Conservation (phyloP, 1,139 yeast genomes). For the Candida sp. region DNA sequence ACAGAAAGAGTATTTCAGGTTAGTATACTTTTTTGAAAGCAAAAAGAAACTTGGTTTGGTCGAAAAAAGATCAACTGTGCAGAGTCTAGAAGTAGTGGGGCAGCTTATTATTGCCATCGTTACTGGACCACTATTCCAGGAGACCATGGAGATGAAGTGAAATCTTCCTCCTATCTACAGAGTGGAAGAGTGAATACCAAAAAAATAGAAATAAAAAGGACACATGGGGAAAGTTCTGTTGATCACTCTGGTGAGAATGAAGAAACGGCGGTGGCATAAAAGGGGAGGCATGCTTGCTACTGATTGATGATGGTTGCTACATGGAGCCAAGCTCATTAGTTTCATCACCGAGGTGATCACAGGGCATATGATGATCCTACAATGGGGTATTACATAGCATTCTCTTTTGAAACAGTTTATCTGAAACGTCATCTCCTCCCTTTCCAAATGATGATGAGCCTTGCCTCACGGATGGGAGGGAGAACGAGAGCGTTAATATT, state of each 20-base stretch:
- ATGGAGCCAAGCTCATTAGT: background rate
- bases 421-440: background rate
- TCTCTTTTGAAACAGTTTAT: background rate
- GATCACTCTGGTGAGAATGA: too few species aligned
- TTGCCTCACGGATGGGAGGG: background rate
- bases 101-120: too few species aligned
- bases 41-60: background rate
- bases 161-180: too few species aligned
- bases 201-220: too few species aligned
- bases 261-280: too few species aligned
- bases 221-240: too few species aligned
- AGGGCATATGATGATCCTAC: background rate
- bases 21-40: background rate
- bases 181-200: too few species aligned
- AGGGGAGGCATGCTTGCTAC: too few species aligned
- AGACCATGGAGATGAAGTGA: too few species aligned
- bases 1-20: background rate
- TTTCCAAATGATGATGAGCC: background rate
- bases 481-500: background rate
- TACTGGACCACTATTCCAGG: too few species aligned
- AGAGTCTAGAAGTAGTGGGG: background rate
- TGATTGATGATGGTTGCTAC: background rate
- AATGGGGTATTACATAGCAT: background rate
- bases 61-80: too few species aligned
- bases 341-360: background rate